Conservation (phyloP, 2,329 filamentous ascomycete species). For the Penicillium corylophilum region DNA sequence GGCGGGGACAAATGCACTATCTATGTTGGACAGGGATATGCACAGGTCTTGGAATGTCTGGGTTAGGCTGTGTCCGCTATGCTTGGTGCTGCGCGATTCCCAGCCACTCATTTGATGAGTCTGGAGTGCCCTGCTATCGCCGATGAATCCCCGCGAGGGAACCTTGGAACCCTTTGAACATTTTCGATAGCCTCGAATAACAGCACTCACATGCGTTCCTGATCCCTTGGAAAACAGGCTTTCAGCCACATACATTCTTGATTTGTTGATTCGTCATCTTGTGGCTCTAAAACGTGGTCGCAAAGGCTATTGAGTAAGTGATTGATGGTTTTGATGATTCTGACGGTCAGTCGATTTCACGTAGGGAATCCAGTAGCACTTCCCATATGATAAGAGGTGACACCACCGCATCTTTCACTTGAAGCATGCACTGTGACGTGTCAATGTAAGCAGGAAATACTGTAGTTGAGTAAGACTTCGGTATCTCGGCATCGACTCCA, state of each 20-base stretch:
- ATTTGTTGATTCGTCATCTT: background rate
- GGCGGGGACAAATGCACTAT: background rate
- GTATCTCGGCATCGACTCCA: slow-evolving; percentile 13
- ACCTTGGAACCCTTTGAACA: too few relatives aligned
- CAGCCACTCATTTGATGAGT: background rate
- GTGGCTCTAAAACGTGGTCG: background rate
- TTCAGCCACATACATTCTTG: background rate
- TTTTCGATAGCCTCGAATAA: background rate
- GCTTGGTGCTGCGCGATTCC: background rate
- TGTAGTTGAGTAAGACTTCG: background rate
- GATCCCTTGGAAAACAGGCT: background rate
- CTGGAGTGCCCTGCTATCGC: slow-evolving; percentile 2
- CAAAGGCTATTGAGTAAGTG: background rate
- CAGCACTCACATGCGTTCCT: background rate
- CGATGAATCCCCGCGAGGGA: slow-evolving; percentile 1
- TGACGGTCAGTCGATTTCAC: background rate
- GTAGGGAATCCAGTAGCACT: background rate
- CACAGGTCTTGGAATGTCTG: too few relatives aligned
- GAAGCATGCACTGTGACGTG: background rate
- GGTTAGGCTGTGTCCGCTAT: too few relatives aligned
- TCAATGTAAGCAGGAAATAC: background rate
- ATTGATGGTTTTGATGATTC: background rate
- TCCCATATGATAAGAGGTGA: background rate
- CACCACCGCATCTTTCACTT: background rate
- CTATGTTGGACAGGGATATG: background rate